Evolutionary conservation across 192 early-diverging fungal species (phyloP), one percentile per base, ranked within the genome.

Genomic region (Gigaspora rosea): DNA sequence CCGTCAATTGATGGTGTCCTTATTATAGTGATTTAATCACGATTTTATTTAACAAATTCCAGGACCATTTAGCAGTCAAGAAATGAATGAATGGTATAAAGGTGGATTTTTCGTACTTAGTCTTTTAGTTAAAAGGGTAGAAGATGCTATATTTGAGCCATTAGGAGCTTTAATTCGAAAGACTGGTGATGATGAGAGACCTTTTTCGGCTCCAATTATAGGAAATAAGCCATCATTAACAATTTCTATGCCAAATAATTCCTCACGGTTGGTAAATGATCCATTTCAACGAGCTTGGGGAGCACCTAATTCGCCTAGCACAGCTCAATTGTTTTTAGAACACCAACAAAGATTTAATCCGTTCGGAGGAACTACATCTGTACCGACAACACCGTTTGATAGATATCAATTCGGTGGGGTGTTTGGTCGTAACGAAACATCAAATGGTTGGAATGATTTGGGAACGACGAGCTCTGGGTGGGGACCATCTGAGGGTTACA

Each of bases 51-150:
- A 56, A 56, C 18, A 56, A 56, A 56, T 15, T 32, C 46, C 36
- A 76, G 75, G 75, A 2, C 96, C 97, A 32, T 99, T 97, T 79
- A 82, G 87, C 11, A 88, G 92, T 18, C 82, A 91, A 13, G 92
- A 96, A 64, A 99, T 99, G 97, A 94, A 99, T 59, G 95, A 94
- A 52, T 99, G 97, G 97, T 95, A 89, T 83, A 87, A 87, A 27
- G 91, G 87, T 27, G 94, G 93, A 33, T 99, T 95, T 80, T 97
- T 99, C 78, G 85, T 86, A 0, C 83, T 86, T 22, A 89, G 91
- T 56, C 86, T 99, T 47, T 90, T 94, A 33, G 91, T 99, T 47
- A 91, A 92, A 82, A 86, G 90, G 54, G 92, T 93, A 36, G 93
- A 93, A 56, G 92, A 95, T 41, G 41, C 87, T 3, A 80, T 80